These are phyloP conservation scores for Davidsoniella neocaledoniae DNA, from an alignment of 2,329 filamentous ascomycete genomes.

Conservation along the genomic window DNA sequence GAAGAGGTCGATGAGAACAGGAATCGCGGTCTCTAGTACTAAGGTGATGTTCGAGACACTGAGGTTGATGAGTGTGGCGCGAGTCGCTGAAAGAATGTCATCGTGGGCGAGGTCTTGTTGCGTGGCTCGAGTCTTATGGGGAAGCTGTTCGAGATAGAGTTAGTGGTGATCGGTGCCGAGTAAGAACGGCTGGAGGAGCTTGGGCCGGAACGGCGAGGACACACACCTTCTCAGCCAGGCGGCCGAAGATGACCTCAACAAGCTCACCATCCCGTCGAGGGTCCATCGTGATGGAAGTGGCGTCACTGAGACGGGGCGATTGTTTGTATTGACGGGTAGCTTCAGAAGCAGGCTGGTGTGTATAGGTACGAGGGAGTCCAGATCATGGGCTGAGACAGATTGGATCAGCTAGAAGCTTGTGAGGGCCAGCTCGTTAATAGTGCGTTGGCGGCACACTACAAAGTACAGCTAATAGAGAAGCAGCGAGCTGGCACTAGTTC, in stretches of 20 bases:
- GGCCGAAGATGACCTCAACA: constrained; percentile 40
- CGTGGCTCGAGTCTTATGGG: constrained; percentile 43
- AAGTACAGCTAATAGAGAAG: no score
- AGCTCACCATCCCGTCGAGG: constrained; percentile 32
- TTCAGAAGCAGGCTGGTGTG: no score
- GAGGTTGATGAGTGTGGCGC: constrained; percentile 43
- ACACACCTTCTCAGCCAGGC: constrained; percentile 40
- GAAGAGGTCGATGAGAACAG: constrained; percentile 40
- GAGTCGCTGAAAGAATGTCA: constrained; percentile 43
- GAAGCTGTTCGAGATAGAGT: constrained; percentile 28
- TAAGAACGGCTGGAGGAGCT: constrained; percentile 12
- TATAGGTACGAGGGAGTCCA: no score
- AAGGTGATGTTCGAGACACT: constrained; percentile 35
- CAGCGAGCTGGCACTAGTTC: no score
- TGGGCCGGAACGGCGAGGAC: not conserved
- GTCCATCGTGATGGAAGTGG: constrained; percentile 7
- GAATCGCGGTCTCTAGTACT: constrained; percentile 40
- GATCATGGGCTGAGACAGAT: no score
- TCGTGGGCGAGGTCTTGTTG: constrained; percentile 41
- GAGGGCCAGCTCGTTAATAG: no score
- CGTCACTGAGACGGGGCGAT: not conserved
- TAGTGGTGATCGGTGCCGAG: not conserved
- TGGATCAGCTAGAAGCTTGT: no score
- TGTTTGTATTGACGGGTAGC: not conserved
- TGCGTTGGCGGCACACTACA: no score